phyloP scores from a whole-genome alignment of 371 early-diverging fungal species.

The Circinella umbellata region DNA sequence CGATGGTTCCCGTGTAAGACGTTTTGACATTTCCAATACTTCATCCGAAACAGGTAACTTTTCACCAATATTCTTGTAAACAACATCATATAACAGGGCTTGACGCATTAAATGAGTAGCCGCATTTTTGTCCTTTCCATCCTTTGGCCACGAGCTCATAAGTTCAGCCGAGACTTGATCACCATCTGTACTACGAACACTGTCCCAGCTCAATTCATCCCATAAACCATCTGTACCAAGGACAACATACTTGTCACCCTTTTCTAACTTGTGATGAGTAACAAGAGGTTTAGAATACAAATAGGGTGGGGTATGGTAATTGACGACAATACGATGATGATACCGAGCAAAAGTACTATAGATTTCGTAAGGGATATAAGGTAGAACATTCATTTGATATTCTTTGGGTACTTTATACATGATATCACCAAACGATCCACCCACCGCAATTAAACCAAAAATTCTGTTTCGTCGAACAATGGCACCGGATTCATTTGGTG shows the following conservation, averaged over 20 bases:
- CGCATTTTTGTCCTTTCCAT: slow-evolving; percentile 68
- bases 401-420: slow-evolving; percentile 81
- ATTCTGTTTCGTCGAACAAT: slow-evolving; percentile 48
- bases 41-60: slow-evolving; percentile 34
- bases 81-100: slow-evolving; percentile 60
- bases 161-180: slow-evolving; percentile 46
- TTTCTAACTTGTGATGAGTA: slow-evolving; percentile 64
- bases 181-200: slow-evolving; percentile 55
- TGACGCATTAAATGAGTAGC: slow-evolving; percentile 88
- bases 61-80: slow-evolving; percentile 41
- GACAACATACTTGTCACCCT: slow-evolving; percentile 82
- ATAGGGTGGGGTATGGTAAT: slow-evolving; percentile 91
- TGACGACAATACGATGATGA: slow-evolving; percentile 64
- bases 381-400: slow-evolving; percentile 60
- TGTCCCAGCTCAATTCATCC: slow-evolving; percentile 81
- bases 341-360: slow-evolving; percentile 66
- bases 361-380: slow-evolving; percentile 55
- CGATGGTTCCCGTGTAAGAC: slow-evolving; percentile 48
- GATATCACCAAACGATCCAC: slow-evolving; percentile 77
- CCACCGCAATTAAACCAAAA: slow-evolving; percentile 57
- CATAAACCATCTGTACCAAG: slow-evolving; percentile 95
- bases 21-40: slow-evolving; percentile 45
- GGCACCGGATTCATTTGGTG: slow-evolving; percentile 38
- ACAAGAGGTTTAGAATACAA: slow-evolving; percentile 91
- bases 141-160: slow-evolving; percentile 32